Evolutionary conservation across 2,329 filamentous ascomycete genomes (phyloP), one percentile per base, ranked within the genome.

Genomic region (Neobulgaria alba): DNA sequence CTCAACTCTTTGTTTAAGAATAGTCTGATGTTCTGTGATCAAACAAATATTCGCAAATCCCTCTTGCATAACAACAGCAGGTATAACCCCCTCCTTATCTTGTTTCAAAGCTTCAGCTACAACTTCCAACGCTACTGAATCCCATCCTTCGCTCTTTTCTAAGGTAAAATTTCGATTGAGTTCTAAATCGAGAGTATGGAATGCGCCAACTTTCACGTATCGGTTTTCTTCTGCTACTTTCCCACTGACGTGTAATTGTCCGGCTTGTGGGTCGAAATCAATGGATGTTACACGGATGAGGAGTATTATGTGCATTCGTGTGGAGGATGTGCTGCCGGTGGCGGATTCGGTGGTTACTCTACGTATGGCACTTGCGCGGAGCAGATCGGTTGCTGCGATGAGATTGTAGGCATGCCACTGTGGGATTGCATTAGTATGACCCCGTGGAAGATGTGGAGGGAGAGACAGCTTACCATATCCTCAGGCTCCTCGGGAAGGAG

Each of bases 31-130:
- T 57, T 87, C 79, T 2, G 83, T 89, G 41, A 92, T 83, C 16
- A 89, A 71, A 61, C 85, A 90, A 49, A 92, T 84, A 60, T 89
- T 87, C 42, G 86, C 84, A 12, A 85, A 63, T 12, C 85, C 84
- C 56, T 96, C 90, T 55, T 94, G 85, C 83, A 98, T 90, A 17
- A 96, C 85, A 1, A 96, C 82, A 0, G 92, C 90, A 41, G 88
- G 86, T 14, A 94, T 73, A 47, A 90, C 83, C 1, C 87, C 88
- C 47, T 84, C 79, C 56, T 82, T 80, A 50, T 86, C 82, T 52
- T 85, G 78, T 53, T 85, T 80, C 10, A 90, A 72, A 1, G 88
- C 82, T 60, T 95, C 86, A 42, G 75, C 71, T 9, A 98, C 72
- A 33, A 85, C 82, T 44, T 85, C 79, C 35, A 82, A 67, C 3